Percentiles rank a stretch among this genome's conserved stretches.
These are phyloP conservation scores for Penicillium turbatum DNA, from an alignment of 495 filamentous ascomycete genomes.

Conservation along the genomic window DNA sequence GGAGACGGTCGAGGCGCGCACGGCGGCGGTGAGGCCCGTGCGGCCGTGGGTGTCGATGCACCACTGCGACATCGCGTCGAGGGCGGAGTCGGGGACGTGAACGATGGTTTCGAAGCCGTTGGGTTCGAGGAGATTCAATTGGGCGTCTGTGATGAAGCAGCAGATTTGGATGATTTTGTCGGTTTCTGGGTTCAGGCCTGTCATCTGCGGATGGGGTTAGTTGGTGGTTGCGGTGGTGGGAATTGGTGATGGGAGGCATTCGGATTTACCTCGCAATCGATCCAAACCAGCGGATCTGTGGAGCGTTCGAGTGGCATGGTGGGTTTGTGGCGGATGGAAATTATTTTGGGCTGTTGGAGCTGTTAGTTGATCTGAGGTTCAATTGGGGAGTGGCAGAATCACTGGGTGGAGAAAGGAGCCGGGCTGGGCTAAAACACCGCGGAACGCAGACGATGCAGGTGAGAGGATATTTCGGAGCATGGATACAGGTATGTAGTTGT, in stretches of 20 bases:
- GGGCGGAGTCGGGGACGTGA: constrained; percentile 63
- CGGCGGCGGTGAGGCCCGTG: constrained; percentile 75
- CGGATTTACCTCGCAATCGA: constrained; percentile 74
- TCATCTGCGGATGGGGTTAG: constrained; percentile 64
- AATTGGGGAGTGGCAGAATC: constrained; percentile 10
- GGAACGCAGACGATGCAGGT: constrained; percentile 1
- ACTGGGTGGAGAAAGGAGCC: constrained; percentile 27
- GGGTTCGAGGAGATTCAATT: constrained; percentile 71
- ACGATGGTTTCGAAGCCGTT: constrained; percentile 77
- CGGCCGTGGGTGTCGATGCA: constrained; percentile 59
- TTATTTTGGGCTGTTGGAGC: not conserved
- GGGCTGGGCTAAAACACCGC: constrained; percentile 9
- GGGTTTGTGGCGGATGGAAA: not conserved
- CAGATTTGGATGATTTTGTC: constrained; percentile 90
- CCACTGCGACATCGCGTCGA: constrained; percentile 75
- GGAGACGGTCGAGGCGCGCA: constrained; percentile 67
- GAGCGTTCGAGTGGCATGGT: constrained; percentile 47
- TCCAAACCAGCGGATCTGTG: constrained; percentile 70
- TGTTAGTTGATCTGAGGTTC: constrained; percentile 3
- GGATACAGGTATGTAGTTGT: not conserved
- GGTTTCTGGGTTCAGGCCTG: constrained; percentile 70
- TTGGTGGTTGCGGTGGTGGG: constrained; percentile 4
- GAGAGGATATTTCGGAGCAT: constrained; percentile 3
- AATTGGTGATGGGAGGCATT: not conserved
- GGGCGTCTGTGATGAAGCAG: constrained; percentile 82